Evolutionary conservation across 352 stramenopile species (phyloP), one percentile per base, ranked within the genome.

Genomic region (Phytopythium chamaehyphon): DNA sequence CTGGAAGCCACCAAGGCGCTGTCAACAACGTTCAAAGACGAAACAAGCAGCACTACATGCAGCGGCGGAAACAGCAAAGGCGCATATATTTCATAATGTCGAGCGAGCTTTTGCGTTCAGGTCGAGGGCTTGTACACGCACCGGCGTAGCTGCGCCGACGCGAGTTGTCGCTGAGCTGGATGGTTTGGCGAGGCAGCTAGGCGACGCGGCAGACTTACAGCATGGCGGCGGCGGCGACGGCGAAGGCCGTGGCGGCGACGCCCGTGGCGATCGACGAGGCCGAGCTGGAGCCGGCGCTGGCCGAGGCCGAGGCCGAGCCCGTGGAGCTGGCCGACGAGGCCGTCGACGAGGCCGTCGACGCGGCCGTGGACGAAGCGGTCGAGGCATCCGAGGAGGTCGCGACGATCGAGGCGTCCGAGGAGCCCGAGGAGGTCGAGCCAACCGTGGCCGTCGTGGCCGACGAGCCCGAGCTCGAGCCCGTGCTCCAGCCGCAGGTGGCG

Each of bases 131-230:
- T 33, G 28, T 33, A 33, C 28, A 33, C 28, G 28, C 28, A 9
- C 28, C 5, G 28, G 7, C 10, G 37, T 8, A 6, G 14, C 37
- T 6, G 37, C 14, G 37, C 15, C 6, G 9, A 21, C 15, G 37
- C 37, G 9, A 42, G 43, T 31, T 49, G 43, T 23, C 43, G 19
- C 15, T n/a, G 31, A 4, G 21, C 43, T 8, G 21, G 8, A 19
- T 28, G 12, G n/a, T 6, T 33, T 21, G 21, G 15, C 40, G 40
- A 47, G 23, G 11, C 50, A n/a, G 23, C 51, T 40, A 33, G 7
- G 16, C 28, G 31, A 5, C 2, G 22, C 23, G 11, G 21, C 6
- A 59, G 31, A 51, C 45, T 61, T 74, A 74, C 52, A 74, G 65
- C 40, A 74, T 54, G 1, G 53, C 40, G 19, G 57, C 59, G 28